phyloP scores from a whole-genome alignment of 1,284 basidiomycete genomes.

The Ceratobasidium theobromae region DNA sequence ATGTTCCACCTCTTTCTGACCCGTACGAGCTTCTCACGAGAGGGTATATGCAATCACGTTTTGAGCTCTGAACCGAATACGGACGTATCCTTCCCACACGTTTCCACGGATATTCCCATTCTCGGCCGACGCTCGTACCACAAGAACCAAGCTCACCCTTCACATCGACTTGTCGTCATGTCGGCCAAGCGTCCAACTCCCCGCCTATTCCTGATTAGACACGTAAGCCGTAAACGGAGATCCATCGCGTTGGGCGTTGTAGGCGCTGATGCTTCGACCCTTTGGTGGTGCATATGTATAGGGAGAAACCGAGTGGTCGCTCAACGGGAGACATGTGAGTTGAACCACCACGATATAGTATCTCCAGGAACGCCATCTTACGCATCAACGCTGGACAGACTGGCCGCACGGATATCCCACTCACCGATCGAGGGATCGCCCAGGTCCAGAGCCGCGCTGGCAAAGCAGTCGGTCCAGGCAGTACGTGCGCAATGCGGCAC shows the following conservation, averaged over 20 bases:
- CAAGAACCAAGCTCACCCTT: not conserved
- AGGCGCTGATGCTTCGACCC: slow-evolving; percentile 13
- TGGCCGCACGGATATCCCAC: slow-evolving; percentile 50
- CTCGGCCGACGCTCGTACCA: not conserved
- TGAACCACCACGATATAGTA: not conserved
- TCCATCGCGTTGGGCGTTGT: not conserved
- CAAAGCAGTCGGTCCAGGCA: slow-evolving; percentile 43
- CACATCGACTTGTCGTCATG: not conserved
- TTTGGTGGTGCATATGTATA: slow-evolving; percentile 23
- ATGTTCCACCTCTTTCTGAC: too few species aligned
- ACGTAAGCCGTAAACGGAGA: slow-evolving; percentile 29
- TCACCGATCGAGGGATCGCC: slow-evolving; percentile 49
- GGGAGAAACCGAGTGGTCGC: slow-evolving; percentile 52
- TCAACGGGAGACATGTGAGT: slow-evolving; percentile 48
- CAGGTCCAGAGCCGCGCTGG: slow-evolving; percentile 47
- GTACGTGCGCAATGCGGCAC: too few species aligned
- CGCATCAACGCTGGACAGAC: slow-evolving; percentile 44
- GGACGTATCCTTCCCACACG: not conserved
- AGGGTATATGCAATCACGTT: too few species aligned
- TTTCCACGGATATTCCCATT: not conserved
- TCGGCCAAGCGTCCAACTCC: slow-evolving; percentile 35
- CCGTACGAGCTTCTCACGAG: too few species aligned
- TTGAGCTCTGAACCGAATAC: too few species aligned
- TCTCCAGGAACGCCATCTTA: not conserved
- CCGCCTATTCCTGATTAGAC: slow-evolving; percentile 39